Evolutionary conservation across 2,329 filamentous ascomycete species (phyloP).

Genomic region (Aspergillus latus): DNA sequence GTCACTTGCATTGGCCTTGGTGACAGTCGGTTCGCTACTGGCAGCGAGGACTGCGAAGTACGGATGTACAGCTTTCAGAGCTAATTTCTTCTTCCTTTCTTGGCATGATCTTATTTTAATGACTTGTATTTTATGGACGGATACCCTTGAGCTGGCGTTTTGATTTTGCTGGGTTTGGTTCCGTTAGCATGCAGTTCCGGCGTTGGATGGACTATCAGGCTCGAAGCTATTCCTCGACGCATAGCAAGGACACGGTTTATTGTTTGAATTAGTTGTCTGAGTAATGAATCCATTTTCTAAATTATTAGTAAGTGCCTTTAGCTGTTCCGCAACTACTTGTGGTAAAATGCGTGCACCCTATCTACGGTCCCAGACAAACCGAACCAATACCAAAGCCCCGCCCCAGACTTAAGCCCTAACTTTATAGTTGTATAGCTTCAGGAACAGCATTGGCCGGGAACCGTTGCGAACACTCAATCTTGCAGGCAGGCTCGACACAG

Average conservation of each 20-base stretch:
- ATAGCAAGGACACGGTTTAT: background rate
- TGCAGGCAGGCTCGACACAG: too few relatives aligned
- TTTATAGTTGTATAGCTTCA: too few relatives aligned
- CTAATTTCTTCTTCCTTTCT: slow-evolving; percentile 14
- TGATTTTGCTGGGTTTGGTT: background rate
- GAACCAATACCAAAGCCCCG: too few relatives aligned
- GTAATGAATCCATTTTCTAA: background rate
- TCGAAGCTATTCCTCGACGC: background rate
- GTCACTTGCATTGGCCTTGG: slow-evolving; percentile 92
- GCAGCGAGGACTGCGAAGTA: slow-evolving; percentile 90
- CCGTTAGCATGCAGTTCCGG: background rate
- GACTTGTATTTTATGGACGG: slow-evolving; percentile 13
- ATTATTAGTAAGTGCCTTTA: too few relatives aligned
- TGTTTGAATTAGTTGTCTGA: background rate
- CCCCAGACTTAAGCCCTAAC: too few relatives aligned
- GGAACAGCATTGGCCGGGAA: too few relatives aligned
- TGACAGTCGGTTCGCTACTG: slow-evolving; percentile 84
- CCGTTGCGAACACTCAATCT: too few relatives aligned
- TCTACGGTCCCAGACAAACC: too few relatives aligned
- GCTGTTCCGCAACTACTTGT: too few relatives aligned
- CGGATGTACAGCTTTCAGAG: slow-evolving; percentile 73
- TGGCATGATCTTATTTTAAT: slow-evolving; percentile 1
- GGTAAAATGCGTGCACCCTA: too few relatives aligned
- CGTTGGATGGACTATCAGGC: background rate
- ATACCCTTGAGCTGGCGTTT: slow-evolving; percentile 15